These are phyloP conservation scores for Crithidia sp. DNA, from an alignment of 208 protist species.

Conservation along the genomic window DNA sequence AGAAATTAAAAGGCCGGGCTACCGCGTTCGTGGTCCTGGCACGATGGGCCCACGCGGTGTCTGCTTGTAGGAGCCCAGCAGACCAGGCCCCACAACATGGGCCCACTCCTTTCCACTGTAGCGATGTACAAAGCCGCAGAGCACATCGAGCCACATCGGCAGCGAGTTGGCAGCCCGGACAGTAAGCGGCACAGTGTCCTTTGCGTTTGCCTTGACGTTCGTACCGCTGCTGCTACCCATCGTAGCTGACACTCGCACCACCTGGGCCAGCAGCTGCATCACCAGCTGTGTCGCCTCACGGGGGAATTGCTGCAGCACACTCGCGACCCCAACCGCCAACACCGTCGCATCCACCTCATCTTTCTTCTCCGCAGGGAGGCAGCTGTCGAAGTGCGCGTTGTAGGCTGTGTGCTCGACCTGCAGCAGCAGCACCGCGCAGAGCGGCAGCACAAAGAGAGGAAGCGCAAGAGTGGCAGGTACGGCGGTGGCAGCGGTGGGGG, in stretches of 20 bases:
- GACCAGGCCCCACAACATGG: not conserved
- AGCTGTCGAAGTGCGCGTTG: constrained; percentile 52
- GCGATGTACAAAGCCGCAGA: constrained; percentile 19
- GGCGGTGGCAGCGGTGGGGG: not conserved
- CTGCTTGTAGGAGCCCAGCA: constrained; percentile 6
- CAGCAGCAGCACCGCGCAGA: constrained; percentile 77
- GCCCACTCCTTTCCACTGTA: constrained; percentile 11
- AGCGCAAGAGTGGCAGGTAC: constrained; percentile 56
- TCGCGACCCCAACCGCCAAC: constrained; percentile 89
- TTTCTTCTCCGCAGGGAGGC: constrained; percentile 50
- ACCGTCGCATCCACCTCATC: constrained; percentile 83
- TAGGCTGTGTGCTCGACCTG: constrained; percentile 69
- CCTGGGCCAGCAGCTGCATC: constrained; percentile 87
- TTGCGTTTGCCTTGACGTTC: not conserved
- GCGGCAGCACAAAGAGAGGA: constrained; percentile 75
- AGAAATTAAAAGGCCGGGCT: not conserved
- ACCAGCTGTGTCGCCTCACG: constrained; percentile 76
- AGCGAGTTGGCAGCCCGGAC: constrained; percentile 20
- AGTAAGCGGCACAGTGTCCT: constrained; percentile 15
- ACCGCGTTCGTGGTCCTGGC: not conserved
- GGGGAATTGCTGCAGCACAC: constrained; percentile 95
- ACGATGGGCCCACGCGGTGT: not conserved
- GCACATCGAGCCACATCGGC: constrained; percentile 31
- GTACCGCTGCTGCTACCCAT: not conserved
- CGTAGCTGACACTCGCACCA: constrained; percentile 31